Conservation (phyloP, 441 rosid species). For the Eruca vesicaria region DNA sequence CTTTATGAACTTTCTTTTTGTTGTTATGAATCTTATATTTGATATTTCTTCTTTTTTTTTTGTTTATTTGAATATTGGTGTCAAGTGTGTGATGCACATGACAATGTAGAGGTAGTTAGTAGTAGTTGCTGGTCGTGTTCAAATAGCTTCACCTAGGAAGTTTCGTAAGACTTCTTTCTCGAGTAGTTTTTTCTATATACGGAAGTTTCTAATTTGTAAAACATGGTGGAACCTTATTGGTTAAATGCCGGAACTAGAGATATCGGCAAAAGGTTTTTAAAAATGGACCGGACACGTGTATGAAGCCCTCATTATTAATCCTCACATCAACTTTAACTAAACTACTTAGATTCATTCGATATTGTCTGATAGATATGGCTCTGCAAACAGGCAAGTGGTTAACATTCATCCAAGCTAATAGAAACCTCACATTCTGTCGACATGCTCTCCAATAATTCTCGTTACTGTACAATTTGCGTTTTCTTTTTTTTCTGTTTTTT, state of each 20-base stretch:
- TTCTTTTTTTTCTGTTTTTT: neutral
- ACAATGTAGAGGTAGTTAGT: neutral
- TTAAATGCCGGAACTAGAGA: neutral
- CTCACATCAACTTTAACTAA: neutral
- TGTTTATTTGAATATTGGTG: neutral
- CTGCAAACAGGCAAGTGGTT: slow-evolving; percentile 8
- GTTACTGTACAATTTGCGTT: neutral
- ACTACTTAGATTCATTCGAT: slow-evolving; percentile 4
- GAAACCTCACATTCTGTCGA: neutral
- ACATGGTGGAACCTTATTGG: slow-evolving; percentile 25
- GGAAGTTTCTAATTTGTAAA: neutral
- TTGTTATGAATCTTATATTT: slow-evolving; percentile 18
- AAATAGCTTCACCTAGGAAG: neutral
- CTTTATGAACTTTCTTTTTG: neutral
- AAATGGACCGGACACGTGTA: slow-evolving; percentile 15
- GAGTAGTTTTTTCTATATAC: neutral
- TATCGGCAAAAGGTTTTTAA: neutral
- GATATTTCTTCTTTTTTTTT: neutral
- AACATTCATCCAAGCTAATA: slow-evolving; percentile 14
- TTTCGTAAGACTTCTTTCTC: neutral
- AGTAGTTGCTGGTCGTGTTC: neutral
- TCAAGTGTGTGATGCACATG: neutral
- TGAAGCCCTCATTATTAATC: neutral
- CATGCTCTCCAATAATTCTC: slow-evolving; percentile 16
- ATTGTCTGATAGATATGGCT: neutral